phyloP scores from a whole-genome alignment of 805 yeast species.

The Cyberlindnera saturnus region DNA sequence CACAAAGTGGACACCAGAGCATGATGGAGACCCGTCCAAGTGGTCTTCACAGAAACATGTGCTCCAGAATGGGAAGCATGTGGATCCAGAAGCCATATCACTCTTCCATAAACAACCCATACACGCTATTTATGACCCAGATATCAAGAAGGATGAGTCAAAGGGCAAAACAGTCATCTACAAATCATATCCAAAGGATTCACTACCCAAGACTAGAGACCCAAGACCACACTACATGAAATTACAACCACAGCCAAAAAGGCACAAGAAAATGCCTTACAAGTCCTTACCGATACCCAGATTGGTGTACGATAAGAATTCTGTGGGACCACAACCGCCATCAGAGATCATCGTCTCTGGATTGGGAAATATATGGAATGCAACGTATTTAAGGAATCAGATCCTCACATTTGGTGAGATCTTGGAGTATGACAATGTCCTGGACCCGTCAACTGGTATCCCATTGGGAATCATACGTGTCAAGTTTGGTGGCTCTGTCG shows the following conservation, averaged over 20 bases:
- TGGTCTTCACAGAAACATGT: constrained; percentile 2
- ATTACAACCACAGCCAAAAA: constrained; percentile 19
- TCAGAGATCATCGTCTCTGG: constrained; percentile 67
- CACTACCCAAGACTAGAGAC: constrained; percentile 25
- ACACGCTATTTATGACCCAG: constrained; percentile 48
- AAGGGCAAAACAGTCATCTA: constrained; percentile 31
- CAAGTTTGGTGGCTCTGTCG: constrained; percentile 49
- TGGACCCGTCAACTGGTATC: constrained; percentile 70
- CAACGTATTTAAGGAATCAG: constrained; percentile 40
- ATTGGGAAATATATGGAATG: constrained; percentile 48
- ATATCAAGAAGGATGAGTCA: constrained; percentile 36
- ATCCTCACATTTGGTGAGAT: constrained; percentile 57
- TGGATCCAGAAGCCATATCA: constrained; percentile 3
- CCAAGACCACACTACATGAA: constrained; percentile 31
- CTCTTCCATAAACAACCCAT: constrained; percentile 23
- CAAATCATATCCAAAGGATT: constrained; percentile 25
- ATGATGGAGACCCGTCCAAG: not conserved
- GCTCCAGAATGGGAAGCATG: constrained; percentile 3
- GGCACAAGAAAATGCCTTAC: constrained; percentile 35
- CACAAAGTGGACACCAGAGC: not conserved
- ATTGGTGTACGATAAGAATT: constrained; percentile 52
- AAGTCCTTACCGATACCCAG: constrained; percentile 35
- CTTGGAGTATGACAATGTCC: constrained; percentile 48
- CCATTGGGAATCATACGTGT: constrained; percentile 70
- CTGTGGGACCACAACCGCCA: constrained; percentile 71